Conservation (phyloP, 306 rosid genomes). For the Astragalus glycyphyllos region DNA sequence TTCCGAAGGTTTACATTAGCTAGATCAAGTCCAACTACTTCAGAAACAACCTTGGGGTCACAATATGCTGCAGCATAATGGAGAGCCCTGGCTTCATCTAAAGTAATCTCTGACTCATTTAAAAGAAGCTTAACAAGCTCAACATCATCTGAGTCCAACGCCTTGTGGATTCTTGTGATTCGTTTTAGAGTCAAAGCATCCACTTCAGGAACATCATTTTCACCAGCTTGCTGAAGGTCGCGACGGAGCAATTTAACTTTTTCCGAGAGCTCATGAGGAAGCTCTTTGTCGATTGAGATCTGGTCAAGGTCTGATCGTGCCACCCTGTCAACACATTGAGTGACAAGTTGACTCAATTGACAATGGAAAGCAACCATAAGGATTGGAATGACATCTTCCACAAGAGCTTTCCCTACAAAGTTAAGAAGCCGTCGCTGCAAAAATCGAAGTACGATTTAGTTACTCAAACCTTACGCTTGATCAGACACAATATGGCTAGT, state of each 20-base stretch:
- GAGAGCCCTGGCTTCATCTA: conserved; percentile 83
- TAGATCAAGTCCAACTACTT: conserved; percentile 64
- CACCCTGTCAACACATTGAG: conserved; percentile 70
- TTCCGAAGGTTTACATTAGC: conserved; percentile 76
- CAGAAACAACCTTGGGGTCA: conserved; percentile 92
- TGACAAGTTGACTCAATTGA: conserved; percentile 68
- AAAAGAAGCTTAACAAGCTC: conserved; percentile 85
- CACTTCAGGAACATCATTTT: conserved; percentile 44
- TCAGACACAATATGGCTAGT: conserved; percentile 21
- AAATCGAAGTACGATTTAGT: conserved; percentile 43
- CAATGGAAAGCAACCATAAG: conserved; percentile 74
- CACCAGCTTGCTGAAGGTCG: conserved; percentile 51
- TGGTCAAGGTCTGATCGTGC: conserved; percentile 80
- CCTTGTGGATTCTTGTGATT: conserved; percentile 75
- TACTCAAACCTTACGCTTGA: conserved; percentile 27
- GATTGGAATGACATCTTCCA: conserved; percentile 85
- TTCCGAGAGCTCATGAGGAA: conserved; percentile 62
- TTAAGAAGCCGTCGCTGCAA: conserved; percentile 84
- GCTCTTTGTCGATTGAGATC: conserved; percentile 75
- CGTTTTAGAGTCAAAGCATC: conserved; percentile 60
- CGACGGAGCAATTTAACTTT: conserved; percentile 59
- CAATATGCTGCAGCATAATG: conserved; percentile 94
- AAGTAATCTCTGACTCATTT: conserved; percentile 66
- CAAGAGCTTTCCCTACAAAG: conserved; percentile 83
- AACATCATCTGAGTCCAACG: conserved; percentile 91